Evolutionary conservation across 306 rosid genomes (phyloP).

Genomic region (Lupinus albus): DNA sequence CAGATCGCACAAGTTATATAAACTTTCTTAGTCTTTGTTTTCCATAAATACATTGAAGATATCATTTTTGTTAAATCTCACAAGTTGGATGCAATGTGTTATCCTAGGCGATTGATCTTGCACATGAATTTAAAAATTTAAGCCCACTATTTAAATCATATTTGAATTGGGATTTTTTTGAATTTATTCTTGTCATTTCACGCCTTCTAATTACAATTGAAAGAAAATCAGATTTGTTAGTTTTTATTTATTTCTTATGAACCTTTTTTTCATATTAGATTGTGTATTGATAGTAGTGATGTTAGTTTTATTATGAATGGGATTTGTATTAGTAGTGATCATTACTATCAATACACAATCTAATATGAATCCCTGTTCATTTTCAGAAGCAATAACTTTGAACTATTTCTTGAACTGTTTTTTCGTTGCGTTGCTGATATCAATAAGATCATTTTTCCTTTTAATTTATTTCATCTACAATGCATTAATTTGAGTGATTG

Average conservation of each 20-base stretch:
- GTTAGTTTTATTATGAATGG: constrained; percentile 4
- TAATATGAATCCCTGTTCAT: constrained; percentile 22
- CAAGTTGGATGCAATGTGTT: too few relatives aligned
- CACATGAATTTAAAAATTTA: too few relatives aligned
- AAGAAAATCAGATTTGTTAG: constrained; percentile 10
- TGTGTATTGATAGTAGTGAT: too few relatives aligned
- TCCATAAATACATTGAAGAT: background rate
- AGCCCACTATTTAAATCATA: too few relatives aligned
- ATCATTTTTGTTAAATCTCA: background rate
- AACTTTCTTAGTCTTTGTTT: background rate
- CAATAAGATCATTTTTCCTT: constrained; percentile 55
- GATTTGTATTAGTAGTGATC: background rate
- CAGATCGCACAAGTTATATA: constrained; percentile 1
- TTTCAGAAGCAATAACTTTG: constrained; percentile 61
- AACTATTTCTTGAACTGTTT: constrained; percentile 77
- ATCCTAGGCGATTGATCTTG: too few relatives aligned
- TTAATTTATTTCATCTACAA: constrained; percentile 72
- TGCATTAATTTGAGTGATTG: constrained; percentile 73
- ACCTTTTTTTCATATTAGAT: background rate
- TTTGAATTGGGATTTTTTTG: constrained; percentile 13
- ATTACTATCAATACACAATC: constrained; percentile 1
- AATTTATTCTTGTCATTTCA: constrained; percentile 23
- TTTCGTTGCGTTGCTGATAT: constrained; percentile 69
- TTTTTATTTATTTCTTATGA: constrained; percentile 12
- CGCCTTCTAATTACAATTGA: constrained; percentile 14